phyloP scores from a whole-genome alignment of 768 basidiomycete species.

The Boletus tomentosulus region DNA sequence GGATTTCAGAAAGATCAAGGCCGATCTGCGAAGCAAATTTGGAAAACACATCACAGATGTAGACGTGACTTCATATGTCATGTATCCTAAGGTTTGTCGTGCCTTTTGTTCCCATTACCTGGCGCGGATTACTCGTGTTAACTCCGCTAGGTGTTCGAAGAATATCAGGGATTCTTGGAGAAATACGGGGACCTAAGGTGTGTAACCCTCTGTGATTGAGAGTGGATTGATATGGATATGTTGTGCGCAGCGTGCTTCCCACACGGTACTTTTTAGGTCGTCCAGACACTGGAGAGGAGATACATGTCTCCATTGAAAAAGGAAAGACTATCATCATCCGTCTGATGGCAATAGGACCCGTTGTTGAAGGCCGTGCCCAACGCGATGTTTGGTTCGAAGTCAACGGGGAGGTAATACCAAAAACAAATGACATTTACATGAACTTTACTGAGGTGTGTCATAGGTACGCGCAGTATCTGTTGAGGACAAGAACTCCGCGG shows the following conservation, averaged over 20 bases:
- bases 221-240: slow-evolving; percentile 9
- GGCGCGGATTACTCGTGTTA: slow-evolving; percentile 9
- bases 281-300: slow-evolving; percentile 89
- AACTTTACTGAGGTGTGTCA: slow-evolving; percentile 15
- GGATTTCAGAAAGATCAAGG: slow-evolving; percentile 95
- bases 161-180: slow-evolving; percentile 91
- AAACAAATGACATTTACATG: slow-evolving; percentile 4
- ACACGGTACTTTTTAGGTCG: slow-evolving; percentile 97
- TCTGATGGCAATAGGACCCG: slow-evolving; percentile 91
- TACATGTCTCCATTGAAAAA: slow-evolving; percentile 93
- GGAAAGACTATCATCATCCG: slow-evolving; percentile 97
- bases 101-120: slow-evolving; percentile 3
- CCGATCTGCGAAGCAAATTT: slow-evolving; percentile 87
- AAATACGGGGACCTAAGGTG: slow-evolving; percentile 94
- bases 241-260: slow-evolving; percentile 72
- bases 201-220: slow-evolving; percentile 19
- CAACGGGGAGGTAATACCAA: slow-evolving; percentile 75
- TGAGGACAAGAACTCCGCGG: slow-evolving; percentile 95
- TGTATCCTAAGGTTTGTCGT: slow-evolving; percentile 90
- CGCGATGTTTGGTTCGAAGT: slow-evolving; percentile 99
- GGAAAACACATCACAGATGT: slow-evolving; percentile 91
- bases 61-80: slow-evolving; percentile 93
- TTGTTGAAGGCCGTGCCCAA: slow-evolving; percentile 86
- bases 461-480: slow-evolving; percentile 93
- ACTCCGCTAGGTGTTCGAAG: slow-evolving; percentile 80